Evolutionary conservation across 257 asterid genomes (phyloP).

Genomic region (Lithospermum erythrorhizon): DNA sequence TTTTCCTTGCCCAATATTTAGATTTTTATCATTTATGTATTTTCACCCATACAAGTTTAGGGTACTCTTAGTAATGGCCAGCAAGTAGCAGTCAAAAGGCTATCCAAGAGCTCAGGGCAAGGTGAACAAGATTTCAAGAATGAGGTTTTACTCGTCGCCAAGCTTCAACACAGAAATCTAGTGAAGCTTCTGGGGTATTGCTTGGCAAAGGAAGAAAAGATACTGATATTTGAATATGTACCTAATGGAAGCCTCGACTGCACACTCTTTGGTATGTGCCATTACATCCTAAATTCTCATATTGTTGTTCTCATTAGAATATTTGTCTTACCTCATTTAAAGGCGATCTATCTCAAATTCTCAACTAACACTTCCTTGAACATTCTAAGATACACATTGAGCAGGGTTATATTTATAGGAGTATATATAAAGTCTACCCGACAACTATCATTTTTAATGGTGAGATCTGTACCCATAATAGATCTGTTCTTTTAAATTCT

Average conservation of each 20-base stretch:
- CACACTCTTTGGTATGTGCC: neutral
- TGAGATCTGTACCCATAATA: neutral
- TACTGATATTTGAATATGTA: slow-evolving; percentile 2
- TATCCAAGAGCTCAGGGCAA: slow-evolving; percentile 4
- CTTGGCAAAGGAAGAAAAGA: neutral
- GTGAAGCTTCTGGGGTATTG: slow-evolving; percentile 5
- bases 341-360: too few relatives aligned
- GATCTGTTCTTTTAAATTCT: neutral
- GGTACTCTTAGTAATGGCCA: slow-evolving; percentile 5
- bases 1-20: too few relatives aligned
- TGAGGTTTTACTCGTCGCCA: neutral
- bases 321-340: neutral
- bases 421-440: too few relatives aligned
- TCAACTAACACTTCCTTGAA: too few relatives aligned
- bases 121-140: slow-evolving; percentile 6
- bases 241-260: neutral
- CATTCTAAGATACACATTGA: neutral
- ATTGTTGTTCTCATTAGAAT: neutral
- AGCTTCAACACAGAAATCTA: slow-evolving; percentile 12
- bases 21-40: neutral
- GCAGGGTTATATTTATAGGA: too few relatives aligned
- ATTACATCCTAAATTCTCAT: neutral
- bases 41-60: neutral
- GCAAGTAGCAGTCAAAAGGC: slow-evolving; percentile 10
- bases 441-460: too few relatives aligned